Evolutionary conservation across 495 filamentous ascomycete species (phyloP).

Genomic region (Podospora tetraspora): DNA sequence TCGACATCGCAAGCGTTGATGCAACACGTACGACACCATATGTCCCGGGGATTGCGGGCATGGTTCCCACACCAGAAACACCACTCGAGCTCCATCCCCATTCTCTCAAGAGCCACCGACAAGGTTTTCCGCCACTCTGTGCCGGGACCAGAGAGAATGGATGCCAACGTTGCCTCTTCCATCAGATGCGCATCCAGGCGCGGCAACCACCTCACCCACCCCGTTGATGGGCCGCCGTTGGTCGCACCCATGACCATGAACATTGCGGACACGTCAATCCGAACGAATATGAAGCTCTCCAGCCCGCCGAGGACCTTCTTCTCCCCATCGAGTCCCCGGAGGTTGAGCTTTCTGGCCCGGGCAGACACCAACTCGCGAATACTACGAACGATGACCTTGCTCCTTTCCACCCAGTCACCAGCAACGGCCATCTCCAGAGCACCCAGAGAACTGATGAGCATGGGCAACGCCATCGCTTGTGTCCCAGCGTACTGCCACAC

Average conservation of each 20-base stretch:
- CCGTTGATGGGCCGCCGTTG: background rate
- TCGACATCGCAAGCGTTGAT: background rate
- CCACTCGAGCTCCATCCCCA: background rate
- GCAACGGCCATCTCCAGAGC: background rate
- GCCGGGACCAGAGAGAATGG: background rate
- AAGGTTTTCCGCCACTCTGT: background rate
- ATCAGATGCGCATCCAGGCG: background rate
- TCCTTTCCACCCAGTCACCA: background rate
- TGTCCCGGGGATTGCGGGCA: background rate
- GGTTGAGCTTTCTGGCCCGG: background rate
- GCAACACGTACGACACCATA: background rate
- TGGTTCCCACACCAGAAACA: background rate
- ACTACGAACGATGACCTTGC: background rate
- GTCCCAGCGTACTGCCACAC: background rate
- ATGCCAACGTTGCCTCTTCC: background rate
- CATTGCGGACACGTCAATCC: background rate
- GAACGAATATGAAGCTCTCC: background rate
- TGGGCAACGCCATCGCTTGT: background rate
- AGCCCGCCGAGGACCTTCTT: background rate
- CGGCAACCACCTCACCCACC: background rate
- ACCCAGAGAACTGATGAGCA: background rate
- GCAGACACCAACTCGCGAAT: background rate
- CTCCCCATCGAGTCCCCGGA: too few species aligned
- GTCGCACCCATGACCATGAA: background rate
- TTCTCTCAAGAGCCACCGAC: background rate